Evolutionary conservation across 1,139 yeast genomes (phyloP).

Genomic region (Pichia sp.): DNA sequence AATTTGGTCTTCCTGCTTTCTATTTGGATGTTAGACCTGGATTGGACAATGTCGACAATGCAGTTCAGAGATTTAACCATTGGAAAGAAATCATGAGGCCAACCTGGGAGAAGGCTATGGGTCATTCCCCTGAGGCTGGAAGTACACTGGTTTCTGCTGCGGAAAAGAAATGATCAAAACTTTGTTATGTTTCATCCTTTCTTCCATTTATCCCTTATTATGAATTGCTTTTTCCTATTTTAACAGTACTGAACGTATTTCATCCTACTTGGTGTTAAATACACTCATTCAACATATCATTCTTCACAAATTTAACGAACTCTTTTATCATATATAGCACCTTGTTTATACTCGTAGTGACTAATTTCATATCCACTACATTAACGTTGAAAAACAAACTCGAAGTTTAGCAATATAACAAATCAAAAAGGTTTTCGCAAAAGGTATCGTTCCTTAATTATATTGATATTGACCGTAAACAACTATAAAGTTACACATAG

Average conservation of each 20-base stretch:
- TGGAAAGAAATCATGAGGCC: slow-evolving; percentile 31
- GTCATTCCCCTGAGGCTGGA: slow-evolving; percentile 16
- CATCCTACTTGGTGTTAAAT: background rate
- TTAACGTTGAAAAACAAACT: too few species aligned
- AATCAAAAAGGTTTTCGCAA: too few species aligned
- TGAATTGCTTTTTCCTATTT: background rate
- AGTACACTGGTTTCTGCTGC: slow-evolving; percentile 4
- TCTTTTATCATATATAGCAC: background rate
- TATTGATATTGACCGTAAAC: background rate
- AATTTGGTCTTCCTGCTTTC: slow-evolving; percentile 85
- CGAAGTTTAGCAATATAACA: too few species aligned
- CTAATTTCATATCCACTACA: too few species aligned
- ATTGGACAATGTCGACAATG: slow-evolving; percentile 61
- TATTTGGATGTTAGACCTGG: slow-evolving; percentile 95
- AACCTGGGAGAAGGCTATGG: slow-evolving; percentile 34
- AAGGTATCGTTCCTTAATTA: too few species aligned
- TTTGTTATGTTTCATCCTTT: background rate
- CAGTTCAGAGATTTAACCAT: slow-evolving; percentile 50
- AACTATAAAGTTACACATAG: background rate
- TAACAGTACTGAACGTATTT: background rate
- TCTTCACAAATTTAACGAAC: background rate
- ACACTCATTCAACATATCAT: background rate
- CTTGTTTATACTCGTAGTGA: slow-evolving; percentile 4
- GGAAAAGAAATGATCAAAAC: background rate
- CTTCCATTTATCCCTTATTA: background rate